These are phyloP conservation scores for Cladosporium sp. DNA, from an alignment of 2,329 filamentous ascomycete genomes.

Conservation along the genomic window DNA sequence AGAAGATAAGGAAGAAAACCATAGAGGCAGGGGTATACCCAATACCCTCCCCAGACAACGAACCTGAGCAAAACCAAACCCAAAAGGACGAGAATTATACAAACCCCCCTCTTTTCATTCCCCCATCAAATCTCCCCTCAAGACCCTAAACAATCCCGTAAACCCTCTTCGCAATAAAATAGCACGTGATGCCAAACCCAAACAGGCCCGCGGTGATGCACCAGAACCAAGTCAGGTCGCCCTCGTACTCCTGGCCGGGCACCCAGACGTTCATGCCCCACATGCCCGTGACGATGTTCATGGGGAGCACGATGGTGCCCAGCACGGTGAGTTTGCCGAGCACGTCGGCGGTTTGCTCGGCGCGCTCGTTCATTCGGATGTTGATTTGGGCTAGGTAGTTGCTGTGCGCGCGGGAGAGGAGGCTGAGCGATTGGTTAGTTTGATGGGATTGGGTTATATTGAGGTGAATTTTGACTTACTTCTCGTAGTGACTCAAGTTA, in stretches of 20 bases:
- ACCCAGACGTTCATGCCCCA: conserved; percentile 94
- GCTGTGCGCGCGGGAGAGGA: conserved; percentile 83
- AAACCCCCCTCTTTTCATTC: too few relatives aligned
- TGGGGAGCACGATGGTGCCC: conserved; percentile 93
- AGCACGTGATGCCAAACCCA: conserved; percentile 75
- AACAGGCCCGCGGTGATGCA: conserved; percentile 68
- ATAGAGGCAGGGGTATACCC: too few relatives aligned
- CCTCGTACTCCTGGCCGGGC: conserved; percentile 81
- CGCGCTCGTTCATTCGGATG: conserved; percentile 96
- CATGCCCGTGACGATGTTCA: conserved; percentile 98
- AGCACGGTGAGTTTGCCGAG: conserved; percentile 92
- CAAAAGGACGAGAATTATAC: too few relatives aligned
- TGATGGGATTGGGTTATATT: background rate
- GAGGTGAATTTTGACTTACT: conserved; percentile 55
- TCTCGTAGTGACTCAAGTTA: conserved; percentile 93
- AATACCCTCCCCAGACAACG: too few relatives aligned
- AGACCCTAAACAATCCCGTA: conserved; percentile 69
- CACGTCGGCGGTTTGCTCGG: conserved; percentile 92
- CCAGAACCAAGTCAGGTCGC: conserved; percentile 49
- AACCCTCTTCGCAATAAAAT: conserved; percentile 75
- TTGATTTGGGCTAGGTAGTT: conserved; percentile 99
- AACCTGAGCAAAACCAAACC: too few relatives aligned
- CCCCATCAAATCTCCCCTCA: background rate
- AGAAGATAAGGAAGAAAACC: too few relatives aligned
- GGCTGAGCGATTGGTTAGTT: conserved; percentile 47